Base-by-base conservation (phyloP, 805 yeast species). In the Cyberlindnera bimundalis region DNA sequence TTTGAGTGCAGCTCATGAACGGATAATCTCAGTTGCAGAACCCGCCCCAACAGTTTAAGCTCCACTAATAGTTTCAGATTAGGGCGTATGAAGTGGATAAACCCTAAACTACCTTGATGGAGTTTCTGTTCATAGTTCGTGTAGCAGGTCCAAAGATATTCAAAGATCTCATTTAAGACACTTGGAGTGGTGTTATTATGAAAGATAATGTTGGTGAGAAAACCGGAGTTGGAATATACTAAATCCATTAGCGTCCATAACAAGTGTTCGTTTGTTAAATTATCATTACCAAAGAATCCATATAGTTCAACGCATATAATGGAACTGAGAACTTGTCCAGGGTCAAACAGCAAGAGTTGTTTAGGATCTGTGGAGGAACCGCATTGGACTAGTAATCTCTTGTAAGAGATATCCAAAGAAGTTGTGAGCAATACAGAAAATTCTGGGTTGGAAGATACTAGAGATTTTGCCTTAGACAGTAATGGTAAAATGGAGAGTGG, bases 121-220 rank as follows among this genome's bases (percentile, higher is more conserved):
- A 46, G 33, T 16, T 35, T 29, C 29, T 24, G 16, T 4, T 35
- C 24, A 23, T 40, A 43, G 13, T 26, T 16, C 6, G 10, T 20
- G 36, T 35, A 39, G 10, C 45, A 36, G 2, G 6, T 5, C 50
- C 50, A 46, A 13, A 46, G 43, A 21, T 37, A 28, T 2, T 42
- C 43, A 2, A 42, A 14, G 13, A 40, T 35, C 8, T 25, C 32
- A 8, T 8, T 10, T 3, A 42, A 33, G 2, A 37, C 9, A 4
- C 19, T 5, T 14, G 11, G 15, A n/a, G 13, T 18, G 11, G 7
- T 18, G 4, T 13, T 11, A 9, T 25, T 26, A 12, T 15, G 23
- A 30, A 23, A 17, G 5, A 45, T 32, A 12, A 46, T 20, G 13
- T 37, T 29, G 1, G n/a, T n/a, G 3, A 25, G n/a, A 14, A 32